Evolutionary conservation across 306 rosid species (phyloP), one percentile per base, ranked within the genome.

Genomic region (Ammopiptanthus mongolicus): DNA sequence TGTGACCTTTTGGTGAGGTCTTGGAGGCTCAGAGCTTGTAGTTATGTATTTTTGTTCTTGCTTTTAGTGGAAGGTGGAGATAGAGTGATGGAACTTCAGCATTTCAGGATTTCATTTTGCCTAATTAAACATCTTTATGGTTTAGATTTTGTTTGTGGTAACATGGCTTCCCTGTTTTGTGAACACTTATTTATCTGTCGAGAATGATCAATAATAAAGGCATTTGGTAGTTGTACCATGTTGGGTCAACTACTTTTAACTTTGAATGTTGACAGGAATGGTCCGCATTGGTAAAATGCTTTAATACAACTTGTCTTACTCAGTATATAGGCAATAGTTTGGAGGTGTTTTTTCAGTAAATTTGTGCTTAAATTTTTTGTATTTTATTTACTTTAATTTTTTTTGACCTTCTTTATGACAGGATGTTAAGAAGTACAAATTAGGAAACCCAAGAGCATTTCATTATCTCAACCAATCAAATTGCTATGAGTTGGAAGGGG

Each of bases 391-490:
- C 13, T 53, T 51, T 25, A 28, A 39, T 23, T 22, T 50, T 31
- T 36, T 25, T 63, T 14, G 60, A 56, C 47, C 56, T 59, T 23
- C 37, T 31, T 46, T 58, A 67, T 78, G 36, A 70, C 86, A 92
- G 97, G 97, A 88, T 11, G 62, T 85, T 50, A 71, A 80, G 65
- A 90, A 70, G 82, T 92, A 73, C 74, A 89, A 92, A 81, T 84
- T 92, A 87, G 96, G 87, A 75, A 77, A 86, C 66, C 88, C 97
- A 53, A 92, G 87, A 78, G 77, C 39, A 44, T 92, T 88, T 69
- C 97, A 90, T 80, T 92, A 92, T 77, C 82, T 92, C 73, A 92
- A 92, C 84, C 96, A 90, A 82, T 81, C 97, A 75, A 84, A 90
- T 77, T 91, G 97, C 82, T 70, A 55, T 73, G 86, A 85, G 73